Base-by-base conservation (phyloP, 805 yeast species). In the Kazachstania martiniae region DNA sequence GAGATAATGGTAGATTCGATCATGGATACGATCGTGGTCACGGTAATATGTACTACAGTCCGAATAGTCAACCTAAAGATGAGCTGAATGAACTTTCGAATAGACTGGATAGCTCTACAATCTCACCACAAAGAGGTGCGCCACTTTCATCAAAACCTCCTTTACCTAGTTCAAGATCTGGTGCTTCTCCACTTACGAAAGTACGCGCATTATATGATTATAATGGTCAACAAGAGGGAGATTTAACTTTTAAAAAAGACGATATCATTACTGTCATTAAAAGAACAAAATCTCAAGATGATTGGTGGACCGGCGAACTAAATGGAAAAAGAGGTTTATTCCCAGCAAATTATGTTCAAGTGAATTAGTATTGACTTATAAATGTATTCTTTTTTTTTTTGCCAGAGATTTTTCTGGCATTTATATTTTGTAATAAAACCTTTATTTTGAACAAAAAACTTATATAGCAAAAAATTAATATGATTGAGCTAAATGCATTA, bases 261-360 rank as follows among this genome's bases (percentile, higher is more conserved):
- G 98, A 91, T 56, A 80, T 83, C 12, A 83, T 91, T 44, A 78
- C 84, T 25, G 80, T 91, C 42, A 62, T 82, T 32, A 85, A 86
- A 56, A 84, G 80, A 56, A 74, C 93, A 6, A 87, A 81, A 7
- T 79, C 95, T 10, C 73, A 76, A 31, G 94, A 91, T 55, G 97
- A 91, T 56, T 91, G 98, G 98, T 91, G 98, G 98, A 85, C 95
- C 0, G 98, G 98, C 18, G 75, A 81, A 53, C 63, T 75, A 34
- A 82, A 81, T 44, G 89, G 93, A 9, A 61, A 61, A 39, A 84
- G 83, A 47, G 98, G 98, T 27, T 87, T 87, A 15, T 89, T 89
- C 70, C 98, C 98, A 8, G 98, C 98, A 3, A 89, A 89, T 56
- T 89, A 89, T 52, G 96, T 91, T 24, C 13, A 23, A n/a, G 13